A percentile compares a stretch with the other conserved stretches of the same genome.
Conservation (phyloP, 106 monocot genomes). For the Cymbidium sinense region DNA sequence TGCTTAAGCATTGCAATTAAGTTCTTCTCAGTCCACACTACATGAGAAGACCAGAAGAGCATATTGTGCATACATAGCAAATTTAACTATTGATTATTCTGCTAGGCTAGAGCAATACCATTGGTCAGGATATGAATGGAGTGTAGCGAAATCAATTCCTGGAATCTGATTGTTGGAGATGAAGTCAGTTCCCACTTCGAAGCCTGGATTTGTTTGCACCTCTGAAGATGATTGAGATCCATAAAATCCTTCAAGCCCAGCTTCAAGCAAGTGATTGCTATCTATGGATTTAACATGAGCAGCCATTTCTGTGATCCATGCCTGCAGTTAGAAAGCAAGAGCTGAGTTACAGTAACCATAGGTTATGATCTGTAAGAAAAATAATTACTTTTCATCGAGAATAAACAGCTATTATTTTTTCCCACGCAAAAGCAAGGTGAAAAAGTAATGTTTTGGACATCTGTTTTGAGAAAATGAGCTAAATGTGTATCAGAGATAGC, state of each 20-base stretch:
- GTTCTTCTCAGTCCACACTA: no score
- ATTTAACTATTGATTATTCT: no score
- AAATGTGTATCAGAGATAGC: not conserved
- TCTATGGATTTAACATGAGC: conserved; percentile 78
- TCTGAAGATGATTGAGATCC: conserved; percentile 19
- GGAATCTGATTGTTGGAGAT: conserved; percentile 71
- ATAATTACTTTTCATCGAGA: not conserved
- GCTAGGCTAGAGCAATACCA: conserved; percentile 29
- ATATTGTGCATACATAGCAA: no score
- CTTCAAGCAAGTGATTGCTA: conserved; percentile 68
- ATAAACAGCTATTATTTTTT: not conserved
- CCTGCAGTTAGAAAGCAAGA: conserved; percentile 18
- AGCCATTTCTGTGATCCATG: conserved; percentile 88
- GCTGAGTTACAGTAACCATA: not conserved
- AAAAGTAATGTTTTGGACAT: not conserved
- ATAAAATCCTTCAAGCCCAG: conserved; percentile 72
- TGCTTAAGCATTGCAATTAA: no score
- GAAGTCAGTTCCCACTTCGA: conserved; percentile 78
- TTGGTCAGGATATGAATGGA: conserved; percentile 86
- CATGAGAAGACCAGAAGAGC: no score
- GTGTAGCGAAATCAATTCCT: conserved; percentile 79
- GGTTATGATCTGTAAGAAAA: not conserved
- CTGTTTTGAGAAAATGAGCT: not conserved
- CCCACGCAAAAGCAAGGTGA: not conserved
- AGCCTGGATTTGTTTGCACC: conserved; percentile 27